Evolutionary conservation across 2,329 filamentous ascomycete species (phyloP).

Genomic region (Claviceps sp.): DNA sequence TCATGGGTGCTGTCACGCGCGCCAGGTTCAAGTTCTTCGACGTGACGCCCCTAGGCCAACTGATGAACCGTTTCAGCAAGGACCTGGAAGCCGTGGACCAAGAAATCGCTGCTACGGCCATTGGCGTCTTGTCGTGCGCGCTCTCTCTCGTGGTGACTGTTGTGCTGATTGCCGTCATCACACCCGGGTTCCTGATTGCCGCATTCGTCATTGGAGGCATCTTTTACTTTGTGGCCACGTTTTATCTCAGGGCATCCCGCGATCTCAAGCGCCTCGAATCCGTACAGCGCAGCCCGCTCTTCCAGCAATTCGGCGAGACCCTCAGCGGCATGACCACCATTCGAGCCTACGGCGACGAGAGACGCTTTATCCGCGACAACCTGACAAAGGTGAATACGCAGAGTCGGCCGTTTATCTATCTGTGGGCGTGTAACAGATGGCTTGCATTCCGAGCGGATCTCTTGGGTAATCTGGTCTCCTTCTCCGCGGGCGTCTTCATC

Average conservation of each 20-base stretch:
- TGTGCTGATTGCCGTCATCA: slow-evolving; percentile 74
- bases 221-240: slow-evolving; percentile 70
- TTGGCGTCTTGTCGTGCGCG: slow-evolving; percentile 54
- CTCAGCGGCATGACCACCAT: slow-evolving; percentile 92
- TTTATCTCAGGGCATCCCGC: slow-evolving; percentile 86
- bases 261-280: slow-evolving; percentile 93
- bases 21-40: slow-evolving; percentile 98
- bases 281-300: slow-evolving; percentile 83
- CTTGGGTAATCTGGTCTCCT: slow-evolving; percentile 79
- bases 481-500: slow-evolving; percentile 87
- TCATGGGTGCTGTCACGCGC: slow-evolving; percentile 68
- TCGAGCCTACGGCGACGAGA: slow-evolving; percentile 86
- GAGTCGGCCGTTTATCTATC: slow-evolving; percentile 83
- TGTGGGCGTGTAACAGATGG: slow-evolving; percentile 97
- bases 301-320: slow-evolving; percentile 96
- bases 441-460: slow-evolving; percentile 84
- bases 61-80: slow-evolving; percentile 98
- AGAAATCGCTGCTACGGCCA: slow-evolving; percentile 84
- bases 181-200: slow-evolving; percentile 79
- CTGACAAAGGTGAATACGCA: slow-evolving; percentile 78
- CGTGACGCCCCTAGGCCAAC: slow-evolving; percentile 82
- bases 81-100: slow-evolving; percentile 92
- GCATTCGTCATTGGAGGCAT: slow-evolving; percentile 71
- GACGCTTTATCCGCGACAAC: slow-evolving; percentile 88
- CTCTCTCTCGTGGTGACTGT: slow-evolving; percentile 70